Evolutionary conservation across 257 asterid species (phyloP).

Genomic region (Solanum raphanifolium): DNA sequence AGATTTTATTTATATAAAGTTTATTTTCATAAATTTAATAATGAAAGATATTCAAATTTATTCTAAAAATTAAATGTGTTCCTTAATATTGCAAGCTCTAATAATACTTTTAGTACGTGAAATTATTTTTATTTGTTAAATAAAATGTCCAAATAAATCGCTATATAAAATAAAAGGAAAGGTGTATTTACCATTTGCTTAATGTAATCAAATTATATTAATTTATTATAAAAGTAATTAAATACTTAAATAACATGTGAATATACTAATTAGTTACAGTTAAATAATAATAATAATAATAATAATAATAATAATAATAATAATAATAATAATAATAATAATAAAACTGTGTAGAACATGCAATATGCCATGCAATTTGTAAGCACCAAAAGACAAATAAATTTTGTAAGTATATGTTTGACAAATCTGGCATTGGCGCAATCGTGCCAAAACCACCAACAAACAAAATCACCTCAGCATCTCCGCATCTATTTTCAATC

Average conservation of each 20-base stretch:
- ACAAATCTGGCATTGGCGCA: background rate
- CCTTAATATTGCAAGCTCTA: background rate
- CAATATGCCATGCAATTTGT: background rate
- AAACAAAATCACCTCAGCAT: constrained; percentile 16
- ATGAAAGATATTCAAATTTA: background rate
- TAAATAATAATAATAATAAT: background rate
- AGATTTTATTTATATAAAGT: background rate
- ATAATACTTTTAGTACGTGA: too few relatives aligned
- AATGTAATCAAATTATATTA: background rate
- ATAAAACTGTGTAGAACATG: background rate
- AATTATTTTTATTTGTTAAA: background rate
- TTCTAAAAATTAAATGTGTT: background rate
- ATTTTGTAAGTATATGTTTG: background rate
- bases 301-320: too few relatives aligned
- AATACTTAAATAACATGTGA: background rate
- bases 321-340: too few relatives aligned
- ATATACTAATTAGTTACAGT: background rate
- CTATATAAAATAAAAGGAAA: background rate
- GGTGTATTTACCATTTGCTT: background rate
- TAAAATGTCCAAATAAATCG: background rate
- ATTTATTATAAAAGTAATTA: background rate
- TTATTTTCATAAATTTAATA: background rate
- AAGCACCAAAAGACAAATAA: background rate
- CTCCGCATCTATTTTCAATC: constrained; percentile 8
- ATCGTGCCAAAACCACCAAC: background rate